phyloP scores from a whole-genome alignment of 495 filamentous ascomycete species.

The Tuber microsphaerosporum region DNA sequence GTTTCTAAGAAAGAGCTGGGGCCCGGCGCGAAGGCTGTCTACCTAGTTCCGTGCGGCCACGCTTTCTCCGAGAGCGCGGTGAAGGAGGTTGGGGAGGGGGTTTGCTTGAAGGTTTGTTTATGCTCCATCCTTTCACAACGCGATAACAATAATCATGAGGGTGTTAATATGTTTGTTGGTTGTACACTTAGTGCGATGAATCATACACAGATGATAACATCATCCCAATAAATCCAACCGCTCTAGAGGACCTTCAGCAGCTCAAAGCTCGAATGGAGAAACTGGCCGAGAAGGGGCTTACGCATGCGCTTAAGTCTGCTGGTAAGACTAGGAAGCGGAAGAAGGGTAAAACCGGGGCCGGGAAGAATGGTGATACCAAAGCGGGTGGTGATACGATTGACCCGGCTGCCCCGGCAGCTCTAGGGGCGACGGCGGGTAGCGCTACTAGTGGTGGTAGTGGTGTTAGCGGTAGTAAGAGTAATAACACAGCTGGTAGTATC shows the following conservation, averaged over 20 bases:
- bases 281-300: slow-evolving; percentile 62
- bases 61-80: slow-evolving; percentile 81
- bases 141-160: neutral
- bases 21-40: slow-evolving; percentile 69
- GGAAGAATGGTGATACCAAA: slow-evolving; percentile 16
- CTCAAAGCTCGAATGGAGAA: slow-evolving; percentile 57
- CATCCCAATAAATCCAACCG: slow-evolving; percentile 70
- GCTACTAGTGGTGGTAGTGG: neutral
- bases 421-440: slow-evolving; percentile 8
- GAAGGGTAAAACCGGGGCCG: slow-evolving; percentile 39
- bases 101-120: slow-evolving; percentile 53
- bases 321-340: slow-evolving; percentile 48
- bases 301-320: slow-evolving; percentile 75
- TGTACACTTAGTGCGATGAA: slow-evolving; percentile 63
- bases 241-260: slow-evolving; percentile 61
- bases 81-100: slow-evolving; percentile 56
- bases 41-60: slow-evolving; percentile 91
- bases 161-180: slow-evolving; percentile 7
- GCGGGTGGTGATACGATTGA: neutral
- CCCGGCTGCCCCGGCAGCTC: neutral
- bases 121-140: neutral
- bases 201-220: slow-evolving; percentile 68
- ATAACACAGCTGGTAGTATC: slow-evolving; percentile 49
- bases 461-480: neutral
- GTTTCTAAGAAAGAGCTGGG: slow-evolving; percentile 83